A percentile compares a stretch with the other conserved stretches of the same genome.
phyloP scores from a whole-genome alignment of 2,329 filamentous ascomycete genomes.

The Hortaea werneckii region DNA sequence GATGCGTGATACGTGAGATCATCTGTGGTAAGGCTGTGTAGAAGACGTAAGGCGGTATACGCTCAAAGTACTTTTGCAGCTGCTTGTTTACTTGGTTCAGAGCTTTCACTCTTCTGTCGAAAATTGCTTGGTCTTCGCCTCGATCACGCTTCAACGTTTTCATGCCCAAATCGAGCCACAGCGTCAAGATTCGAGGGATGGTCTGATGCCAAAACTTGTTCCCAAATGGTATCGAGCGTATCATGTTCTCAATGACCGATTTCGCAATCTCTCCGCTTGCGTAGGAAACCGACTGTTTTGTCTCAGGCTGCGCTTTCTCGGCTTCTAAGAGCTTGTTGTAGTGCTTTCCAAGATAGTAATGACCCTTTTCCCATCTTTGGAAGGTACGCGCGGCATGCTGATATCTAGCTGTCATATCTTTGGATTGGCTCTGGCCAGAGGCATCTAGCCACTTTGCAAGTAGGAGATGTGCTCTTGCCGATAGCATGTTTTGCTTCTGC shows the following conservation, averaged over 20 bases:
- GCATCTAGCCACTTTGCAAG: conserved; percentile 94
- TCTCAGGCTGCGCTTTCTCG: conserved; percentile 64
- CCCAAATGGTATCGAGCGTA: conserved; percentile 75
- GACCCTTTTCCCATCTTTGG: conserved; percentile 83
- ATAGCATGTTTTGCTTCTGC: conserved; percentile 49
- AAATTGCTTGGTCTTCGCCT: conserved; percentile 37
- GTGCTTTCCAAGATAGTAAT: conserved; percentile 92
- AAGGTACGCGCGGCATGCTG: conserved; percentile 63
- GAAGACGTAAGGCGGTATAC: conserved; percentile 66
- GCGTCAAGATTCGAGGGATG: conserved; percentile 76
- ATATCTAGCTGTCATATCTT: conserved; percentile 70
- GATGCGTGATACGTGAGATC: conserved; percentile 88
- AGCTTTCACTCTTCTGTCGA: conserved; percentile 49
- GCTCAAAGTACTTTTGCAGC: conserved; percentile 66
- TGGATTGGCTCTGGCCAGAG: conserved; percentile 84
- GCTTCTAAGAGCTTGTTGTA: conserved; percentile 94
- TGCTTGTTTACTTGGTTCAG: conserved; percentile 62
- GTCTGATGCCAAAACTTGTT: conserved; percentile 96
- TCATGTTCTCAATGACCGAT: conserved; percentile 86
- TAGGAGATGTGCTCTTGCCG: conserved; percentile 72
- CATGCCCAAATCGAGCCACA: conserved; percentile 88
- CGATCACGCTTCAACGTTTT: conserved; percentile 40
- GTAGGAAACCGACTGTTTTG: conserved; percentile 51
- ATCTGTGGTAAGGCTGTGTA: conserved; percentile 84
- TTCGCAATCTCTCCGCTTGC: conserved; percentile 75